Evolutionary conservation across 768 basidiomycete genomes (phyloP), one percentile per base, ranked within the genome.

Genomic region (Lentinula sp.): DNA sequence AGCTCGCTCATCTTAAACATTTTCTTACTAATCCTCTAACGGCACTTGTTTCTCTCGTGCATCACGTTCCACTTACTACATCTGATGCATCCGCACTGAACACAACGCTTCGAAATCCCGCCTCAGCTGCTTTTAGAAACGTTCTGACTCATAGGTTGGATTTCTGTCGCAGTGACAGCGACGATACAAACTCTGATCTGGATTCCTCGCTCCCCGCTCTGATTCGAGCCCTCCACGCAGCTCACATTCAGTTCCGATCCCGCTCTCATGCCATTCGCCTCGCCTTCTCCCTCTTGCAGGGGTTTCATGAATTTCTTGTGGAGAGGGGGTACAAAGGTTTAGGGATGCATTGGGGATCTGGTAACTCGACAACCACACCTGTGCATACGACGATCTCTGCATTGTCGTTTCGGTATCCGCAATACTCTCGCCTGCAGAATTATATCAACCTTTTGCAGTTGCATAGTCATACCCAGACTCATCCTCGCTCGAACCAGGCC

Each of bases 1-100:
- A 91, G 87, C 73, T 91, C 2, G 76, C 77, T 0, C 76, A 90
- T 67, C 70, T 91, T 69, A 88, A 88, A 62, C 90, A 93, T 69
- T 90, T 89, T 64, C 78, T 70, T 35, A 60, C 78, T 31, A 83
- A 89, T 28, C 84, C 86, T 0, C 70, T 89, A 13, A 76, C 80
- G 3, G 53, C 78, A 7, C 71, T 87, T 15, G 68, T 74, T 6
- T 69, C 70, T 23, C 64, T 73, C 48, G 74, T 73, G 1, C 71
- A 9, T 28, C 18, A 23, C 46, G 18, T 21, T 48, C 21, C 7
- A 21, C 21, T 8, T 39, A 39, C 46, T 8, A 15, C 7, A 15
- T 18, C 21, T 5, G n/a, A 21, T 16, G 18, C 6, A 21, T 21
- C 16, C 2, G 5, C 71, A 52, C 49, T 65, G 28, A 51, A 48